Conservation (phyloP, 75 land plant species). For the Gnetum montanum region DNA sequence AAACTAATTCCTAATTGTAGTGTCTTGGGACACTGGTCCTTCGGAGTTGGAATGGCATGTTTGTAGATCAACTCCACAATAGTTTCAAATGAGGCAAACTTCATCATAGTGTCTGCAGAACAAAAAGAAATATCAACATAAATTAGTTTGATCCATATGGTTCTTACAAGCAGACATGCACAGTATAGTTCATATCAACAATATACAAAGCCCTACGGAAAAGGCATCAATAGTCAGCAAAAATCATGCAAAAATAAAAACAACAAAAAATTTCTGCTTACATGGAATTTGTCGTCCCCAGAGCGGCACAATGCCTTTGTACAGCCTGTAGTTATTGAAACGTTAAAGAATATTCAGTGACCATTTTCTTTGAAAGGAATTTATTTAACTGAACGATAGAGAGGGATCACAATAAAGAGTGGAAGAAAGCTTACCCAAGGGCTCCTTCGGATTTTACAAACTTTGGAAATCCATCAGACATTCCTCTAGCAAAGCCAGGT, state of each 20-base stretch:
- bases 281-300: slow-evolving; percentile 98
- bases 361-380: background rate
- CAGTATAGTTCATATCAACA: background rate
- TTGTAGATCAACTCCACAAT: slow-evolving; percentile 73
- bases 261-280: slow-evolving; percentile 23
- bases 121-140: background rate
- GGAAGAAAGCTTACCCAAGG: slow-evolving; percentile 36
- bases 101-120: slow-evolving; percentile 89
- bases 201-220: background rate
- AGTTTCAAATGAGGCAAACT: slow-evolving; percentile 81
- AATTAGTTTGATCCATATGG: background rate
- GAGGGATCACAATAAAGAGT: background rate
- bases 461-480: slow-evolving; percentile 75
- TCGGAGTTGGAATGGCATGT: slow-evolving; percentile 60
- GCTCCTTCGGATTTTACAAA: slow-evolving; percentile 69
- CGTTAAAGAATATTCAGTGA: background rate
- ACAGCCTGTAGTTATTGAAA: slow-evolving; percentile 33
- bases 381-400: background rate
- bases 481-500: slow-evolving; percentile 87
- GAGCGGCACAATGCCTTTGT: slow-evolving; percentile 79
- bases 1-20: slow-evolving; percentile 83
- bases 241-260: slow-evolving; percentile 8
- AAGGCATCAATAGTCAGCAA: slow-evolving; percentile 11
- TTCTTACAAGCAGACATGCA: too few species aligned
- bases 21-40: slow-evolving; percentile 65